phyloP scores from a whole-genome alignment of 164 flowering plant genomes.

The Macadamia tetraphylla region DNA sequence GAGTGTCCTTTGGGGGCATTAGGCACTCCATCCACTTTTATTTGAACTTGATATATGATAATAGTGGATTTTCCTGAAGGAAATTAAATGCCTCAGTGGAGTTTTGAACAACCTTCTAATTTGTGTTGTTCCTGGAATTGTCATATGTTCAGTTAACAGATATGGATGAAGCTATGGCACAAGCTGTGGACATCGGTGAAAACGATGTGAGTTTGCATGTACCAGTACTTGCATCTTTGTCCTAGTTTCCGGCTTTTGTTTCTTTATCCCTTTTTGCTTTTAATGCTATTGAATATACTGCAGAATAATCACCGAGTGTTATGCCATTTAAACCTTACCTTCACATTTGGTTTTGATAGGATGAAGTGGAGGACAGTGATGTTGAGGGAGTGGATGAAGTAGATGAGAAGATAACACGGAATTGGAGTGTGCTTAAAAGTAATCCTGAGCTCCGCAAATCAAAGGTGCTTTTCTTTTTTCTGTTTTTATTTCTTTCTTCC shows the following conservation, averaged over 20 bases:
- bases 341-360: conserved; percentile 22
- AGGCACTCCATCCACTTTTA: too few species aligned
- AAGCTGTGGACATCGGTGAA: conserved; percentile 97
- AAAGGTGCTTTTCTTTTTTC: conserved; percentile 45
- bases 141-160: conserved; percentile 45
- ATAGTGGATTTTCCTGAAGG: too few species aligned
- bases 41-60: too few species aligned
- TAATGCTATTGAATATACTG: neutral
- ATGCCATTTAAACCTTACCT: too few species aligned
- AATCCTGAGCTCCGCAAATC: conserved; percentile 61
- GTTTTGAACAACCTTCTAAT: neutral
- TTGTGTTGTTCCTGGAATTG: conserved; percentile 3
- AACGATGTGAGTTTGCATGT: conserved; percentile 54
- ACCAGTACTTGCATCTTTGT: neutral
- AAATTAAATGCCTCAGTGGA: too few species aligned
- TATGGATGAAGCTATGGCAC: conserved; percentile 94
- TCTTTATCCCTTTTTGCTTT: neutral
- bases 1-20: too few species aligned
- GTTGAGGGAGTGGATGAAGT: conserved; percentile 40
- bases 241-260: neutral
- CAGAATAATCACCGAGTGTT: neutral
- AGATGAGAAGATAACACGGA: conserved; percentile 70
- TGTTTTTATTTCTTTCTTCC: neutral
- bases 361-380: conserved; percentile 60
- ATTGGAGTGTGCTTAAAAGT: conserved; percentile 85